A percentile compares a stretch with the other conserved stretches of the same genome.
phyloP scores from a whole-genome alignment of 805 yeast species.

The Cyberlindnera subsufficiens region DNA sequence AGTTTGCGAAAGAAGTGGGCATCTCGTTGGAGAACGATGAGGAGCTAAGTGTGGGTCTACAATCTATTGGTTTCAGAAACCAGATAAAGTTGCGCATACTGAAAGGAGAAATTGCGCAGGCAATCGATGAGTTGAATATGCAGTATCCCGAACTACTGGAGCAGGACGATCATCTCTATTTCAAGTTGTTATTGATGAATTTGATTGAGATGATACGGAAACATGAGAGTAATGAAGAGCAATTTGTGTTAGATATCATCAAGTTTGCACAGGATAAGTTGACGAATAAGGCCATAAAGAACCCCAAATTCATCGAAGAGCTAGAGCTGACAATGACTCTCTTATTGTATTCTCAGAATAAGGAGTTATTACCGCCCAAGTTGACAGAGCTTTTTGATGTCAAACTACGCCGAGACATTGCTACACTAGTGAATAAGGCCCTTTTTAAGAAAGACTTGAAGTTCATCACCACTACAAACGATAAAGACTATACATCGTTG shows the following conservation, averaged over 20 bases:
- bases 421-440: conserved; percentile 63
- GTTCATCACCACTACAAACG: conserved; percentile 2
- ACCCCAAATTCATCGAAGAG: conserved; percentile 56
- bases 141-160: conserved; percentile 63
- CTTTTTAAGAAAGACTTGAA: conserved; percentile 32
- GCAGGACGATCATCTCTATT: conserved; percentile 57
- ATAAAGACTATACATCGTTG: conserved; percentile 5
- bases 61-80: conserved; percentile 47
- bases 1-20: conserved; percentile 28
- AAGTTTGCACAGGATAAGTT: conserved; percentile 57
- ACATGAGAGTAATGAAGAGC: conserved; percentile 30
- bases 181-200: conserved; percentile 64
- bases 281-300: conserved; percentile 54
- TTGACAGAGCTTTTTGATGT: conserved; percentile 52
- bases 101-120: conserved; percentile 54
- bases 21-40: conserved; percentile 10
- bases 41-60: conserved; percentile 32
- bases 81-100: conserved; percentile 48
- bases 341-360: conserved; percentile 40
- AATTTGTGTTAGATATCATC: conserved; percentile 48
- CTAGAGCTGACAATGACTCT: conserved; percentile 82
- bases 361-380: conserved; percentile 41
- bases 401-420: conserved; percentile 57
- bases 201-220: conserved; percentile 69
- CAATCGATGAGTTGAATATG: conserved; percentile 51